Conservation (phyloP, 306 rosid species). For the Sphenostylis stenocarpa region DNA sequence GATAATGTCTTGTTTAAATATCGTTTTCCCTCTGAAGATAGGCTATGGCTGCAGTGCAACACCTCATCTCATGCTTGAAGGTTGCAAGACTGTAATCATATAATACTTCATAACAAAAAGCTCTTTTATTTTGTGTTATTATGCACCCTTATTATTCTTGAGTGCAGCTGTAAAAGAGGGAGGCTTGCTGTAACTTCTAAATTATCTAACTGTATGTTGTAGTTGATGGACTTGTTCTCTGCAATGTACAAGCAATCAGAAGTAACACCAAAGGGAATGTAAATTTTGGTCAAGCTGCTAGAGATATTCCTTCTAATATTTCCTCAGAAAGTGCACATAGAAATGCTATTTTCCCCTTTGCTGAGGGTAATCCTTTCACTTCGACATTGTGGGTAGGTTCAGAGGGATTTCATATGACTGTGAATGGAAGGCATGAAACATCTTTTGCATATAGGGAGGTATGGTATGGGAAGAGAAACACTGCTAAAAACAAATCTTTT, state of each 20-base stretch:
- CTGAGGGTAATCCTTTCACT: conserved; percentile 82
- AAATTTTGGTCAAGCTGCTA: conserved; percentile 50
- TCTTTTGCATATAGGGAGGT: conserved; percentile 96
- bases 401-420: conserved; percentile 95
- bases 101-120: not conserved
- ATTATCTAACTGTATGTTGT: conserved; percentile 37
- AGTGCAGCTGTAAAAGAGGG: conserved; percentile 7
- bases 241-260: conserved; percentile 78
- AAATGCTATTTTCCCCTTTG: conserved; percentile 74
- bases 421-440: conserved; percentile 92
- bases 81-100: not conserved
- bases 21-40: not conserved
- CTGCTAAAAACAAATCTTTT: conserved; percentile 10
- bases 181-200: conserved; percentile 33
- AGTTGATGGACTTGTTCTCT: conserved; percentile 92
- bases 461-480: conserved; percentile 49
- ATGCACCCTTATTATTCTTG: not conserved
- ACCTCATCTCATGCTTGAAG: conserved; percentile 6
- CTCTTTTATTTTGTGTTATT: conserved; percentile 22
- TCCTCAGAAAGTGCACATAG: conserved; percentile 65
- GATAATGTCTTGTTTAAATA: conserved; percentile 21
- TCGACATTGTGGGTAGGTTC: conserved; percentile 86
- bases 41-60: conserved; percentile 6
- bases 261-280: conserved; percentile 51
- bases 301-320: conserved; percentile 47